Evolutionary conservation across 2,329 filamentous ascomycete genomes (phyloP), one percentile per base, ranked within the genome.

Genomic region (Fusarium musae): DNA sequence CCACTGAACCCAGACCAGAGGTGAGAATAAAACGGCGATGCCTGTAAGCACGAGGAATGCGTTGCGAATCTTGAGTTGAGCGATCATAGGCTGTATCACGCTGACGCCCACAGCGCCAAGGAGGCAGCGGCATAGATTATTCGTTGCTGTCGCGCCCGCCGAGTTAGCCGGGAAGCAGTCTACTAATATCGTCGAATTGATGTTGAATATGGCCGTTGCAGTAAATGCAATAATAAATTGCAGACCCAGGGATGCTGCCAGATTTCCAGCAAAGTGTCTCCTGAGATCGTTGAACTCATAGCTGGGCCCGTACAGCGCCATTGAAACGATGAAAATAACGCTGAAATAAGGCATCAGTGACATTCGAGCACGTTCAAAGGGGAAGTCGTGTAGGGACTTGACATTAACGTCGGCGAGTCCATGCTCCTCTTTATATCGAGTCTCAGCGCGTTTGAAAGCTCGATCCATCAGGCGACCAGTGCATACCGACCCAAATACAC

Each of bases 141-240:
- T 61, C 2, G 59, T 54, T 6, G 59, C 58, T 2, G 58, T 44
- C 15, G 59, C 59, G 5, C 39, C 59, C 11, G 59, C 47, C 6
- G 59, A 61, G 32, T 37, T 61, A 2, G 54, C 23, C 6, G 59
- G 59, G 19, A 61, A 61, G 15, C 9, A 26, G 16, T 61, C 39
- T 12, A 61, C 59, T 5, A 61, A 54, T 13, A 61, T 37, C 1
- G 59, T 61, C 6, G 47, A 61, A 11, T 54, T 54, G 9, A 61
- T 61, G 12, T 61, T 61, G 23, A 61, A 61, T 17, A 61, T 44
- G 8, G 59, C 59, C 11, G 59, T 61, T n/a, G 59, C 47, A 30
- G 59, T 37, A 44, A 19, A 54, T 37, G 39, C 47, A 19, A 61
- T 61, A 15, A 61, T 26, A 12, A 61, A 54, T 26, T 61, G 59